phyloP scores from a whole-genome alignment of 805 yeast genomes.

The Candida vaughaniae region DNA sequence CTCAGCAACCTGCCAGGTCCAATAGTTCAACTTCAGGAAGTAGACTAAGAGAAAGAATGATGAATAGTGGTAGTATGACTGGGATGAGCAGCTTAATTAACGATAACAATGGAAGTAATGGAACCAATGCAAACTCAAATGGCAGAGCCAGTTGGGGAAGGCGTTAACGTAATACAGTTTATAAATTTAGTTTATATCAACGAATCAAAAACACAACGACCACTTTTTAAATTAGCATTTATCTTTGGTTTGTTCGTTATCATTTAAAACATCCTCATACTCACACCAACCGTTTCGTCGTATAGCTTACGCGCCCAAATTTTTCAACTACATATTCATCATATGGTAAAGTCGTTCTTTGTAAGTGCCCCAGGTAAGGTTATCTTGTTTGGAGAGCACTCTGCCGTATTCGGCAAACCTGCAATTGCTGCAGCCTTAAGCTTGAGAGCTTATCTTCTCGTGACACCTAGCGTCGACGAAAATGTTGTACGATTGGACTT shows the following conservation, averaged over 20 bases:
- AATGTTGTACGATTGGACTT: slow-evolving; percentile 62
- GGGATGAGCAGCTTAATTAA: slow-evolving; percentile 12
- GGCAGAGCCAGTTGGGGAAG: slow-evolving; percentile 11
- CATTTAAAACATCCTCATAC: too few relatives aligned
- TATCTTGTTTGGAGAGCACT: slow-evolving; percentile 93
- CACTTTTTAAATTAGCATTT: too few relatives aligned
- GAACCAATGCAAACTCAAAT: slow-evolving; percentile 4
- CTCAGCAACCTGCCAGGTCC: slow-evolving; percentile 20
- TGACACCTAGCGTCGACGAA: slow-evolving; percentile 44
- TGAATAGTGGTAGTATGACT: slow-evolving; percentile 17
- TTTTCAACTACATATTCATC: slow-evolving; percentile 1
- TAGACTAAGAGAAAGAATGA: slow-evolving; percentile 30
- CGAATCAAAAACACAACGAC: too few relatives aligned
- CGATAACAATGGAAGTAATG: slow-evolving; percentile 4
- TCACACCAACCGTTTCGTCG: too few relatives aligned
- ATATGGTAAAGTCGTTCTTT: slow-evolving; percentile 38
- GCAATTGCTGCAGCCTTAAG: slow-evolving; percentile 96
- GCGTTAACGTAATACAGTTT: slow-evolving; percentile 4
- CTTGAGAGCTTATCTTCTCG: slow-evolving; percentile 76
- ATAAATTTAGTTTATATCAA: too few relatives aligned
- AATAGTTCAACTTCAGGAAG: slow-evolving; percentile 28
- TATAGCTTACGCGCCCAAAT: slow-evolving; percentile 2
- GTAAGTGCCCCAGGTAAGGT: slow-evolving; percentile 97
- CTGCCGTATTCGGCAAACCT: slow-evolving; percentile 90
- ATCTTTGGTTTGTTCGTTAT: too few relatives aligned